Evolutionary conservation across 441 rosid genomes (phyloP).

Genomic region (Macaranga tanarius): DNA sequence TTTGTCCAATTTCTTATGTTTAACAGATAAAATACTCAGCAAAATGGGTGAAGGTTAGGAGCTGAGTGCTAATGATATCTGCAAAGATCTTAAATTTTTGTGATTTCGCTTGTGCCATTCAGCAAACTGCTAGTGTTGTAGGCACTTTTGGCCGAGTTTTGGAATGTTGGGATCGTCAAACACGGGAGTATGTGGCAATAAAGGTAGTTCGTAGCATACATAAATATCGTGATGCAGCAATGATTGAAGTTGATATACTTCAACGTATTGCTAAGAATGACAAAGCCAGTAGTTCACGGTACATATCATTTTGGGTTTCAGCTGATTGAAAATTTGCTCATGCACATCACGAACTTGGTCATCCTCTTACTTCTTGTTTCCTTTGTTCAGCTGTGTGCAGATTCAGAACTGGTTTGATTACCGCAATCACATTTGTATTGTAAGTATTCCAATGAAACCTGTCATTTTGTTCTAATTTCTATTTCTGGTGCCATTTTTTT

Average conservation of each 20-base stretch:
- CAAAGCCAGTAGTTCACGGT: constrained; percentile 55
- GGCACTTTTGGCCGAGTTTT: constrained; percentile 95
- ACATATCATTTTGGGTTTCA: constrained; percentile 27
- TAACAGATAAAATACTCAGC: constrained; percentile 75
- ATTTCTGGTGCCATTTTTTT: not conserved
- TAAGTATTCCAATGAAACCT: constrained; percentile 45
- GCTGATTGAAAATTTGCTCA: constrained; percentile 23
- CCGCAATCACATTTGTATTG: constrained; percentile 76
- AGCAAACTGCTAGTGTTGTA: constrained; percentile 82
- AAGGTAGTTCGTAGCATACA: constrained; percentile 71
- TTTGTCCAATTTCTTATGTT: not conserved
- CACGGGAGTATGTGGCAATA: constrained; percentile 68
- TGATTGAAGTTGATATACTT: constrained; percentile 77
- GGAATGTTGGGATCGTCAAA: constrained; percentile 92
- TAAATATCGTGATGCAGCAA: constrained; percentile 80
- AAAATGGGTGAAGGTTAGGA: constrained; percentile 96
- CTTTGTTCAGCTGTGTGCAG: constrained; percentile 69
- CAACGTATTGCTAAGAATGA: constrained; percentile 60
- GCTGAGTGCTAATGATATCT: constrained; percentile 57
- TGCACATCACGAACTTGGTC: constrained; percentile 10
- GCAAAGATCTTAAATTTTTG: constrained; percentile 54
- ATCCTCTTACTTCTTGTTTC: constrained; percentile 22
- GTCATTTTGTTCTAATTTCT: constrained; percentile 12
- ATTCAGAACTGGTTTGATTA: constrained; percentile 81
- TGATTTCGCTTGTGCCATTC: constrained; percentile 65